Base-by-base conservation (phyloP, 352 stramenopile genomes). In the Pythium guiyangense region DNA sequence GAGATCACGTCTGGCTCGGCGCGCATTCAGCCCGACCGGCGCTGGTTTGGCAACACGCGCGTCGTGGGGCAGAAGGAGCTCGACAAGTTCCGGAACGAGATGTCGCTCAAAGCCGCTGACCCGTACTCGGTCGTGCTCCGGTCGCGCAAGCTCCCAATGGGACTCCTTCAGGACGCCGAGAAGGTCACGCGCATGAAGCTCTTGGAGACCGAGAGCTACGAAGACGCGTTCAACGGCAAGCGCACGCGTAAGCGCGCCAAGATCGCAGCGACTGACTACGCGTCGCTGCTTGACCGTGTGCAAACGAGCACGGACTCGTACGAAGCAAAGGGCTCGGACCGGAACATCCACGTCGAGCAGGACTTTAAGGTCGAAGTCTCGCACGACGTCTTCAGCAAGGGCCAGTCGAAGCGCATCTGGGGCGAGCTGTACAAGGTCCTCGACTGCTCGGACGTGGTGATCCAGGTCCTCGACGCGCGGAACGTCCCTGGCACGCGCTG, bases 351-450 rank as follows among this genome's bases (percentile, higher is more conserved):
- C 14, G 77, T 91, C 42, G 76, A 86, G 66, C 78, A 87, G 60
- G 86, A 96, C 31, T 93, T 96, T 63, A 91, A 91, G 70, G 83
- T 86, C 25, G 79, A 90, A 51, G 70, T 74, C 17, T 98, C 97
- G 27, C 93, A 99, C 66, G 96, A 99, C 66, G 83, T 99, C 27
- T 99, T 99, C 66, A 95, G 97, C 67, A 99, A 99, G 77, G 98
- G 97, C 54, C 98, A 99, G 80, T 98, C 88, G 45, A 98, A 98
- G 66, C 92, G 98, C 44, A 99, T 99, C 75, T 99, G 97, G 97
- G 96, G 91, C 65, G 97, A 99, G 78, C 91, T 99, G 27, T 99
- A 99, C 86, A 99, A 99, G 80, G 98, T 99, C 40, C 77, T 99
- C 14, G 97, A 99, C 76, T 99, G 96, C 70, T 98, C 90, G 9